A percentile compares a stretch with the other conserved stretches of the same genome.
Conservation (phyloP, 1,284 basidiomycete genomes). For the Fistulinella cinereoalba region DNA sequence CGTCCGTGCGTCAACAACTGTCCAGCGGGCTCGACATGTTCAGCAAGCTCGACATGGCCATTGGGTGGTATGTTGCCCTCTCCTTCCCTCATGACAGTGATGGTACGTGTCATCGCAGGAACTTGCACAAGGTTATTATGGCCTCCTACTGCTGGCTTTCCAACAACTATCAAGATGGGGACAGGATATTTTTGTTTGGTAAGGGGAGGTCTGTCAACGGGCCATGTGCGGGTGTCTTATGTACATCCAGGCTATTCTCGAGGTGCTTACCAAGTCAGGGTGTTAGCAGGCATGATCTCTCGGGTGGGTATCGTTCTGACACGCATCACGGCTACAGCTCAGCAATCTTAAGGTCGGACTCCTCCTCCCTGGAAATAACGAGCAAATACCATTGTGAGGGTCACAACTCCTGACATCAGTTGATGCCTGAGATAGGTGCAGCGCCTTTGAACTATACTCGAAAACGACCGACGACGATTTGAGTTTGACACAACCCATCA, state of each 20-base stretch:
- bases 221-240: background rate
- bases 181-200: constrained; percentile 39
- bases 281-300: constrained; percentile 37
- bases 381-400: constrained; percentile 38
- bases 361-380: constrained; percentile 35
- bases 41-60: constrained; percentile 27
- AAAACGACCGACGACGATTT: constrained; percentile 18
- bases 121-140: constrained; percentile 33
- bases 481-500: constrained; percentile 8
- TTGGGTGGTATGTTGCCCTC: constrained; percentile 31
- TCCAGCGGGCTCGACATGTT: no score
- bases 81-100: background rate
- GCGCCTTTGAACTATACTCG: constrained; percentile 31
- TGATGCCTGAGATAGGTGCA: constrained; percentile 6
- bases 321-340: no score
- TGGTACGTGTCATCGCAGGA: constrained; percentile 20
- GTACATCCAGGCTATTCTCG: constrained; percentile 35
- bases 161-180: constrained; percentile 33
- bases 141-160: constrained; percentile 39
- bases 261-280: constrained; percentile 40
- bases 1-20: constrained; percentile 13
- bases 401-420: no score
- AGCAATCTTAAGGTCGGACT: constrained; percentile 41
- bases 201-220: background rate
- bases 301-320: constrained; percentile 21